Conservation (phyloP, 2,329 filamentous ascomycete species). For the Aspergillus sergii region DNA sequence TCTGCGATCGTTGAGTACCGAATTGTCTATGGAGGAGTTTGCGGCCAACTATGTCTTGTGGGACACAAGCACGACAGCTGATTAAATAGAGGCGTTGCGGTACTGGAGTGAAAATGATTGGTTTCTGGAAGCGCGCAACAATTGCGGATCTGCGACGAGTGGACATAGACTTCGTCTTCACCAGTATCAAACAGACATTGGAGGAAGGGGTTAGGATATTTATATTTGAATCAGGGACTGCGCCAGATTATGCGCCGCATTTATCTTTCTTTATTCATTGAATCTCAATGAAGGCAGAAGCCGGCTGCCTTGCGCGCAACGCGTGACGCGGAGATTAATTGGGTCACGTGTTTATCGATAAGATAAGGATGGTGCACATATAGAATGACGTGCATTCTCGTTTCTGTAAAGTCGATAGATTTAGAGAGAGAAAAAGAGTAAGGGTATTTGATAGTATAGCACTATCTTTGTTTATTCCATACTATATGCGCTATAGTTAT, state of each 20-base stretch:
- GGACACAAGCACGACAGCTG: background rate
- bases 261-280: background rate
- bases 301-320: conserved; percentile 14
- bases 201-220: background rate
- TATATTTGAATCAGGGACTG: background rate
- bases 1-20: background rate
- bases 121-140: conserved; percentile 17
- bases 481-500: background rate
- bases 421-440: background rate
- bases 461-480: background rate
- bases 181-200: background rate
- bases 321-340: conserved; percentile 23
- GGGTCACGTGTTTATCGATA: conserved; percentile 19
- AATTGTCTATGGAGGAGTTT: background rate
- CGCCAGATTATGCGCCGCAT: background rate
- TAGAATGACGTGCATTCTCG: background rate
- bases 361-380: background rate
- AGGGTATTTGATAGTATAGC: background rate
- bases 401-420: background rate
- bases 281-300: conserved; percentile 8
- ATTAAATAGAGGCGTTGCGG: conserved; percentile 2
- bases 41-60: background rate
- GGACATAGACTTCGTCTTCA: conserved; percentile 20
- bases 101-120: conserved; percentile 9
- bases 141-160: conserved; percentile 10